Conservation (phyloP, 768 basidiomycete genomes). For the Mycena amicta region DNA sequence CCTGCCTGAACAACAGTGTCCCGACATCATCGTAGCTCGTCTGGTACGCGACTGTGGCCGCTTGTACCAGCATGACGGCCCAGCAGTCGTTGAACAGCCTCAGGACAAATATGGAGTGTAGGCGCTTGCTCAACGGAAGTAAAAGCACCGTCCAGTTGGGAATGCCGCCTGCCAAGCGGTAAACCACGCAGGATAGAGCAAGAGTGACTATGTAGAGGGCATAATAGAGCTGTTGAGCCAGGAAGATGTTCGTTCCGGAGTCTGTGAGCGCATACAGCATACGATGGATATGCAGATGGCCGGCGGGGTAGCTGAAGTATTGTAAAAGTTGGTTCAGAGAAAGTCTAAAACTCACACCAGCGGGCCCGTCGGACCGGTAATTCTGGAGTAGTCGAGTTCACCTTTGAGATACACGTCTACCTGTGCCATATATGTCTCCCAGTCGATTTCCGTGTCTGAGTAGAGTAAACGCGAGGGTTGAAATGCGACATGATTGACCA, state of each 20-base stretch:
- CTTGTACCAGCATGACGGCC: constrained; percentile 68
- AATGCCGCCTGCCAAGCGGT: constrained; percentile 56
- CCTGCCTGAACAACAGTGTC: constrained; percentile 74
- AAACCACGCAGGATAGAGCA: constrained; percentile 66
- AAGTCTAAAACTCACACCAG: constrained; percentile 65
- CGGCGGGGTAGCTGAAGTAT: constrained; percentile 82
- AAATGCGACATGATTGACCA: constrained; percentile 34
- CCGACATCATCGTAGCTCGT: constrained; percentile 61
- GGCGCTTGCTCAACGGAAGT: constrained; percentile 85
- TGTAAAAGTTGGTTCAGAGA: not conserved
- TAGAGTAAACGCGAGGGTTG: constrained; percentile 1
- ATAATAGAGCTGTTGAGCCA: constrained; percentile 81
- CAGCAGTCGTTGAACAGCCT: constrained; percentile 96
- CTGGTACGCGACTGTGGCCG: constrained; percentile 68
- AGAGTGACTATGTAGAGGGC: constrained; percentile 72
- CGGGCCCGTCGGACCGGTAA: constrained; percentile 90
- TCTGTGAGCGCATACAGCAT: constrained; percentile 66
- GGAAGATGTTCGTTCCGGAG: constrained; percentile 56
- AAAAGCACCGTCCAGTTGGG: constrained; percentile 76
- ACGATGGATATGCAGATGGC: constrained; percentile 84
- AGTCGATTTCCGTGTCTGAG: constrained; percentile 95
- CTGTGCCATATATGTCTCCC: constrained; percentile 94
- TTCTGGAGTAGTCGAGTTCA: constrained; percentile 77
- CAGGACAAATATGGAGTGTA: constrained; percentile 91
- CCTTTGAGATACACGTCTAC: constrained; percentile 77